A percentile compares a stretch with the other conserved stretches of the same genome.
Evolutionary conservation across 345 rosid genomes (phyloP).

Genomic region (Psidium guajava): DNA sequence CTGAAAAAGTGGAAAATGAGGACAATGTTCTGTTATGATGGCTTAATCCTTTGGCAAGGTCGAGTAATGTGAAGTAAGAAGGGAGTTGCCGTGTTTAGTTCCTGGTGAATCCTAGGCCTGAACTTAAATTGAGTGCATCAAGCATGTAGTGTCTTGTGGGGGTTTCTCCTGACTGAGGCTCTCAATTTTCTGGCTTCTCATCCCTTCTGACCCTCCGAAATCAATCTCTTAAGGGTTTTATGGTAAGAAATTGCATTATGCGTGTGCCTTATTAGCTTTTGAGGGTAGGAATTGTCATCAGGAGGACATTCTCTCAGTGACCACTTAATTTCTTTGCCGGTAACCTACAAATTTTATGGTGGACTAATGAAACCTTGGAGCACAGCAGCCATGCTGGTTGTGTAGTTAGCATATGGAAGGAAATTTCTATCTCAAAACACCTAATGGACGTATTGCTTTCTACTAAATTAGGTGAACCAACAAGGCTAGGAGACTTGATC

Average conservation of each 20-base stretch:
- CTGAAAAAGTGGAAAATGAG: rapidly evolving
- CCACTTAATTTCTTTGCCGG: background rate
- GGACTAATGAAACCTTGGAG: background rate
- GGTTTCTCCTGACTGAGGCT: rapidly evolving
- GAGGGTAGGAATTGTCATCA: background rate
- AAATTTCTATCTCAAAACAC: background rate
- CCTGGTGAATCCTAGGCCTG: background rate
- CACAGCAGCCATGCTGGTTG: background rate
- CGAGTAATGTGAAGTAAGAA: background rate
- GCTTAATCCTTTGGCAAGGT: background rate
- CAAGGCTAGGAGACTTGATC: background rate
- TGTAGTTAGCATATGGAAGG: background rate
- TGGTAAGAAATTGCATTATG: background rate
- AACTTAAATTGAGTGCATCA: background rate
- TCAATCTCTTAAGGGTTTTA: background rate
- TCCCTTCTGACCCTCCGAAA: background rate
- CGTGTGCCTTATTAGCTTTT: rapidly evolving
- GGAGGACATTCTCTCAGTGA: background rate
- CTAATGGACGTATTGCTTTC: background rate
- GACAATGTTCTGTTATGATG: background rate
- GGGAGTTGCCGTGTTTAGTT: background rate
- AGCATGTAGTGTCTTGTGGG: background rate
- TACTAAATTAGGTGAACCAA: background rate
- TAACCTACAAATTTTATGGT: background rate
- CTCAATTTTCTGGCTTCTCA: background rate